phyloP scores from a whole-genome alignment of 495 filamentous ascomycete species.

The Bombardia bombarda region DNA sequence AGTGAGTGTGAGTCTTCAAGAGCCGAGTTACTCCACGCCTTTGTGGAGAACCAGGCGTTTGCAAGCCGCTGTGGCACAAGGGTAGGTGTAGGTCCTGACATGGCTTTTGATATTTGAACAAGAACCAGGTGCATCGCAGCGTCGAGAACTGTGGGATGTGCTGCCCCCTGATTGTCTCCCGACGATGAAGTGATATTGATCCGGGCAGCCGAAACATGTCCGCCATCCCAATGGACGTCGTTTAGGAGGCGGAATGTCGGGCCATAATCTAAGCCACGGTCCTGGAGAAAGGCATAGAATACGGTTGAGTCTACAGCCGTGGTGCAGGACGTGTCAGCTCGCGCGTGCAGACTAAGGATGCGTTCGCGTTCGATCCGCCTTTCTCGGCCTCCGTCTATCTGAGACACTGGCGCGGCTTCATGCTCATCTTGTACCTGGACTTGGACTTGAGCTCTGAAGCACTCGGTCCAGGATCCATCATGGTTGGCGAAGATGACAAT shows the following conservation, averaged over 20 bases:
- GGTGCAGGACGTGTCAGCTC: too few relatives aligned
- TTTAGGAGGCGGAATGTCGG: slow-evolving; percentile 20
- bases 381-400: too few relatives aligned
- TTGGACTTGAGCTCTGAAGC: too few relatives aligned
- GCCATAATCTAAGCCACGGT: slow-evolving; percentile 19
- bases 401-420: too few relatives aligned
- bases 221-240: slow-evolving; percentile 21
- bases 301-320: too few relatives aligned
- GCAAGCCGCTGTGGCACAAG: background rate
- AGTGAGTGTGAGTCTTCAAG: too few relatives aligned
- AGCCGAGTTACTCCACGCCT: background rate
- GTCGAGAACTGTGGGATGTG: slow-evolving; percentile 35
- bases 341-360: too few relatives aligned
- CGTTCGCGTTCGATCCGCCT: too few relatives aligned
- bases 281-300: slow-evolving; percentile 18
- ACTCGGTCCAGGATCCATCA: too few relatives aligned
- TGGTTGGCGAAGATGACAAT: too few relatives aligned
- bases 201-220: slow-evolving; percentile 8
- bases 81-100: background rate
- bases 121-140: slow-evolving; percentile 26
- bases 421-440: too few relatives aligned
- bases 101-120: background rate
- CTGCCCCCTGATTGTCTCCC: slow-evolving; percentile 18
- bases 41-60: background rate
- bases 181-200: slow-evolving; percentile 12